These are phyloP conservation scores for Colletotrichum horii DNA, from an alignment of 2,329 filamentous ascomycete species.

Conservation along the genomic window DNA sequence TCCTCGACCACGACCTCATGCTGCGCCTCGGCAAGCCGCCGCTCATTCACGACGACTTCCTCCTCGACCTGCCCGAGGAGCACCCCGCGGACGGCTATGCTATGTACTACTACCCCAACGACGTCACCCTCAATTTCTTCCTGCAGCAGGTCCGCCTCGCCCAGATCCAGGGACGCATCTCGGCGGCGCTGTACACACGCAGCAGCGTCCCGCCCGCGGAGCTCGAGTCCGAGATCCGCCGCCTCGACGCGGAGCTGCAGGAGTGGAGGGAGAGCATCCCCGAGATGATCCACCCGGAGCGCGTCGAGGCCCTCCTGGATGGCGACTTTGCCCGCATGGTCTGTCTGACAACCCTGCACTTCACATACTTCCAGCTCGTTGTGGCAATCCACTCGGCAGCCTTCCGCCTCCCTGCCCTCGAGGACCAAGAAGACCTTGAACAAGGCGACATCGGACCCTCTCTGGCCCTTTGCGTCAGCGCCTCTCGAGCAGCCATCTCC, in stretches of 20 bases:
- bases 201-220: not conserved
- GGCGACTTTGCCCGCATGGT: slow-evolving; percentile 10
- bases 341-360: slow-evolving; percentile 6
- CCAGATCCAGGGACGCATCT: slow-evolving; percentile 8
- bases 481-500: slow-evolving; percentile 13
- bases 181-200: not conserved
- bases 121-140: slow-evolving; percentile 12
- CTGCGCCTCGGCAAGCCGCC: slow-evolving; percentile 13
- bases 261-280: slow-evolving; percentile 15
- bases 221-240: slow-evolving; percentile 14
- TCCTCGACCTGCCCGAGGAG: slow-evolving; percentile 15
- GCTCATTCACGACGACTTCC: slow-evolving; percentile 15
- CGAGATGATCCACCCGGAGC: slow-evolving; percentile 15
- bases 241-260: slow-evolving; percentile 10
- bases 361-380: slow-evolving; percentile 17
- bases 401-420: not conserved
- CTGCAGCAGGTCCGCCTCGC: slow-evolving; percentile 15
- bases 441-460: not conserved
- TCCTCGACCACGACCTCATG: slow-evolving; percentile 12
- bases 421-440: slow-evolving; percentile 8
- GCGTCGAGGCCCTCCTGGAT: slow-evolving; percentile 5
- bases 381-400: slow-evolving; percentile 13
- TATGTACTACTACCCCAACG: slow-evolving; percentile 13
- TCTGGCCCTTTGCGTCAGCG: slow-evolving; percentile 3
- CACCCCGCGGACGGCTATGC: slow-evolving; percentile 9